phyloP scores from a whole-genome alignment of 73 alveolate genomes.

The Paramecium sexaurelia region DNA sequence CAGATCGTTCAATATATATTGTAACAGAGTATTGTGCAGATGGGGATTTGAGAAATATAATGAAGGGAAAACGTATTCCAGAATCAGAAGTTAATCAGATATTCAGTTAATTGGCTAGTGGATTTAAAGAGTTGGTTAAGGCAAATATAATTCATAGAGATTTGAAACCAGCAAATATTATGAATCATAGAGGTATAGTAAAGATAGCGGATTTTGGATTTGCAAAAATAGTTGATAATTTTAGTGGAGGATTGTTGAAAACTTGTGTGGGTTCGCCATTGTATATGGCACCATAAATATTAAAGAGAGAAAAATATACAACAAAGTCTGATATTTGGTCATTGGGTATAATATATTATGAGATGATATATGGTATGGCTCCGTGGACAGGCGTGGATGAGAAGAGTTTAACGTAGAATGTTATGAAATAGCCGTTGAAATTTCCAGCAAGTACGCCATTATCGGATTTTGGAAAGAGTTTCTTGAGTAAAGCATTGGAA shows the following conservation, averaged over 20 bases:
- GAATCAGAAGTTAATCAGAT: constrained; percentile 55
- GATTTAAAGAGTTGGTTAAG: constrained; percentile 43
- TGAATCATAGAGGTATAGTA: constrained; percentile 4
- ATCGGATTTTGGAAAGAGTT: neutral
- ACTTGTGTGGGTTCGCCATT: constrained; percentile 67
- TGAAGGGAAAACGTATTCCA: constrained; percentile 32
- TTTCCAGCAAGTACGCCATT: neutral
- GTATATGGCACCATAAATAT: constrained; percentile 66
- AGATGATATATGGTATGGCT: constrained; percentile 60
- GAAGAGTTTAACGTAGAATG: neutral
- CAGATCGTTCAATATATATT: constrained; percentile 22
- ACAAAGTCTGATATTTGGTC: constrained; percentile 67
- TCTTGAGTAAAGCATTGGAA: constrained; percentile 20
- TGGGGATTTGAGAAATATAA: constrained; percentile 54
- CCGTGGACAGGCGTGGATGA: constrained; percentile 60
- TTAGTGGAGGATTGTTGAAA: neutral
- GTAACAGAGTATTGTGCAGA: constrained; percentile 60
- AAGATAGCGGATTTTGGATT: constrained; percentile 70
- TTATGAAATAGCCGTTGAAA: neutral
- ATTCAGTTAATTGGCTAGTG: constrained; percentile 43
- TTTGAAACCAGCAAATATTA: constrained; percentile 58
- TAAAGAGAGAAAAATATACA: constrained; percentile 30
- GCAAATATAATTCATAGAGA: constrained; percentile 56
- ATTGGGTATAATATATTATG: constrained; percentile 62
- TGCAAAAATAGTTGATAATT: constrained; percentile 57